Base-by-base conservation (phyloP, 441 rosid genomes). In the Gossypium gossypioides region DNA sequence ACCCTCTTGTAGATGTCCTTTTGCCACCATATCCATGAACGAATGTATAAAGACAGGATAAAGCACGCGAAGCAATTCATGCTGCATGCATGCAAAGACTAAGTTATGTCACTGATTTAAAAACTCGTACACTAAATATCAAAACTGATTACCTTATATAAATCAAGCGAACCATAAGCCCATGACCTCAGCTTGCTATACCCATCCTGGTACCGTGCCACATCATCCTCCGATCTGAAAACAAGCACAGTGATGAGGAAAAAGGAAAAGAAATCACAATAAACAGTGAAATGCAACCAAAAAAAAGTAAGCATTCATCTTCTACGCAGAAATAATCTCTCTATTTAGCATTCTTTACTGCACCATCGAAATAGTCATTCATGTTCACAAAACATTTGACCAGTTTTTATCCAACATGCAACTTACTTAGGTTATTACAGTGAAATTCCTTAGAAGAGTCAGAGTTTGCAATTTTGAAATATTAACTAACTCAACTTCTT, bases 41-140 rank as follows among this genome's bases (percentile, higher is more conserved):
- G 94, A 87, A 78, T 96, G 98, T 69, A 93, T 84, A 80, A 91
- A 96, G 40, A 93, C 96, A 0, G 99, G 97, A 89, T 90, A 93
- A 78, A 96, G 93, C 74, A 96, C 94, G 16, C 96, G 92, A 70
- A 93, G 91, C 84, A 96, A 83, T 75, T 96, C 98, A 70, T 88
- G 94, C 99, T 96, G 91, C 85, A 82, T 19, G 63, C 10, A 62
- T 75, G 13, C 32, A 79, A 78, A 73, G 48, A 76, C 54, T 62
- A 70, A 63, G 6, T 71, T 50, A 62, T 15, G 58, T 37, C 67
- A 19, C 34, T 40, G 29, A 73, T 72, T 2, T 10, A 7, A 50
- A 58, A 72, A 37, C 22, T 12, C 6, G 21, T 15, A 24, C 13
- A 27, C 21, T 22, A 65, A 32, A 69, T 13, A 46, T 40, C 52